Evolutionary conservation across 139 green algal genomes (phyloP).

Genomic region (Picochlorum sp.): DNA sequence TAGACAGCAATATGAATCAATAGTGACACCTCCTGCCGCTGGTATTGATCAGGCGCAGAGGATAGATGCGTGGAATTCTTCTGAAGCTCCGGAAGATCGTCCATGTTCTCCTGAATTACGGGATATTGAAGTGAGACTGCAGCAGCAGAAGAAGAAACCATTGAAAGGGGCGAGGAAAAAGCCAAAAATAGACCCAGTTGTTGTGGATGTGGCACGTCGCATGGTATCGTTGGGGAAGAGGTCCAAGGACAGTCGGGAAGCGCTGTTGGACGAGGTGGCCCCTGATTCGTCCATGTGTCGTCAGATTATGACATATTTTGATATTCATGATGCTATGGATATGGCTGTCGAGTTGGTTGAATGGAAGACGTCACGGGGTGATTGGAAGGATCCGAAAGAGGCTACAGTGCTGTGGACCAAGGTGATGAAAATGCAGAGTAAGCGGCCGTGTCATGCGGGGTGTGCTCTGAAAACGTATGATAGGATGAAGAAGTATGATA

Average conservation of each 20-base stretch:
- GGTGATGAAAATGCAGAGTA: constrained; percentile 33
- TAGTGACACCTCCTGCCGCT: too few species aligned
- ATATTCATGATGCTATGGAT: constrained; percentile 10
- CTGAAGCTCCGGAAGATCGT: too few species aligned
- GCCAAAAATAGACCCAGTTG: background rate
- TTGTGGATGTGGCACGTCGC: constrained; percentile 7
- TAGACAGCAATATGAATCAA: too few species aligned
- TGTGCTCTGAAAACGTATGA: constrained; percentile 36
- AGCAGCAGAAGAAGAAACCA: too few species aligned
- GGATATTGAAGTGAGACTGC: too few species aligned
- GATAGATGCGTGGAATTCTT: too few species aligned
- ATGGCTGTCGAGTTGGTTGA: constrained; percentile 14
- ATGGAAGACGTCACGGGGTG: background rate
- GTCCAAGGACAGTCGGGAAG: background rate
- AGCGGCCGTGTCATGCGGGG: background rate
- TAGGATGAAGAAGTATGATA: constrained; percentile 16
- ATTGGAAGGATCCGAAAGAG: background rate
- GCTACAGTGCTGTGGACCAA: constrained; percentile 23
- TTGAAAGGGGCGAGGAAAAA: background rate
- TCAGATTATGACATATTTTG: constrained; percentile 18
- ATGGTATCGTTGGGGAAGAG: too few species aligned
- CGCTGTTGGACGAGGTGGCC: constrained; percentile 5
- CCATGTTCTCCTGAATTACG: too few species aligned
- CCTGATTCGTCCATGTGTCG: background rate
- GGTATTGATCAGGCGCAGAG: too few species aligned